These are phyloP conservation scores for Vaccinium corymbosum DNA, from an alignment of 148 eudicot species.

Conservation along the genomic window DNA sequence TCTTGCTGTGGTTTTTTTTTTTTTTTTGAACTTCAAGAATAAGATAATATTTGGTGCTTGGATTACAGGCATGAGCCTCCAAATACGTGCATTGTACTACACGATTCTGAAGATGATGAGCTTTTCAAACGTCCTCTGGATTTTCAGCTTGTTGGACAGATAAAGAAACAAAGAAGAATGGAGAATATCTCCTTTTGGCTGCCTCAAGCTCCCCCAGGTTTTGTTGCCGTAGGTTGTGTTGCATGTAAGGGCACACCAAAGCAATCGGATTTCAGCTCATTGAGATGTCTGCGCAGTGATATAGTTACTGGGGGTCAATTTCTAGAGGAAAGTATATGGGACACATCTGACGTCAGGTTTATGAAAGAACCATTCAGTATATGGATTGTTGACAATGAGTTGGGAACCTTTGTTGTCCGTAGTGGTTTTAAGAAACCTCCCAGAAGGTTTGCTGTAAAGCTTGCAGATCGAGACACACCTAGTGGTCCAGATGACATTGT, in stretches of 20 bases:
- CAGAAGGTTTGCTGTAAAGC: constrained; percentile 78
- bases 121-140: constrained; percentile 56
- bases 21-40: constrained; percentile 1
- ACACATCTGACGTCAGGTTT: constrained; percentile 59
- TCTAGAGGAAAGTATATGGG: constrained; percentile 85
- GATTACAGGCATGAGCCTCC: constrained; percentile 83
- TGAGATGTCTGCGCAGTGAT: constrained; percentile 88
- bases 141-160: constrained; percentile 70
- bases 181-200: constrained; percentile 81
- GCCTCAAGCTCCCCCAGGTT: constrained; percentile 97
- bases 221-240: constrained; percentile 83
- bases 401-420: constrained; percentile 76
- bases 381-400: constrained; percentile 77
- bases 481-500: constrained; percentile 75
- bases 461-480: constrained; percentile 53
- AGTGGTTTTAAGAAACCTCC: constrained; percentile 86
- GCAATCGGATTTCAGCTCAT: constrained; percentile 54
- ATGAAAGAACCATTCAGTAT: constrained; percentile 66
- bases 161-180: constrained; percentile 66
- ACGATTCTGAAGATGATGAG: constrained; percentile 64
- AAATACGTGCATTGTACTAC: constrained; percentile 69
- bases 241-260: constrained; percentile 85
- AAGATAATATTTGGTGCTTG: constrained; percentile 6
- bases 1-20: background rate
- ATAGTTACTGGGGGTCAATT: constrained; percentile 85